Conservation (phyloP, 2,329 filamentous ascomycete genomes). For the Aspergillus sergii region DNA sequence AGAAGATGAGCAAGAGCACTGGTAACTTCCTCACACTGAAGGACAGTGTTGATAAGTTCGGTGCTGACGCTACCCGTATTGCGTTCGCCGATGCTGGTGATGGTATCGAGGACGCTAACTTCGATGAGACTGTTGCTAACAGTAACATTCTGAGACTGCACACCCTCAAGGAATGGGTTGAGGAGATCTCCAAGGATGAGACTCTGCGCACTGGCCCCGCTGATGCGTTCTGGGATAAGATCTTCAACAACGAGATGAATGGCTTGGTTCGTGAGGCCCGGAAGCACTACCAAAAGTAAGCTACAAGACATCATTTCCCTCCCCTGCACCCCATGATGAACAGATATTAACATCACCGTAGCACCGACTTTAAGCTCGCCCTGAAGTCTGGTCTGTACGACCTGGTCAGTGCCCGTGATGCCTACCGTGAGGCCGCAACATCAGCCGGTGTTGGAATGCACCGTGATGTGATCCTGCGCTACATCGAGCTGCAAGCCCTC, state of each 20-base stretch:
- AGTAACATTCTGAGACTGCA: constrained; percentile 85
- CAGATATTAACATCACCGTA: constrained; percentile 28
- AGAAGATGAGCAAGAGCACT: constrained; percentile 98
- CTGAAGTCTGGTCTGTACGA: constrained; percentile 87
- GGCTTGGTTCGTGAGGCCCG: constrained; percentile 75
- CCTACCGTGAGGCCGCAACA: constrained; percentile 81
- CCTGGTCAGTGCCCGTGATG: constrained; percentile 83
- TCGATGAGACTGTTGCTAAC: constrained; percentile 93
- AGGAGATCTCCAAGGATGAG: constrained; percentile 76
- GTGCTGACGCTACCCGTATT: constrained; percentile 88
- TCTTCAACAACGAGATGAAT: constrained; percentile 95
- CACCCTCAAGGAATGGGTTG: constrained; percentile 85
- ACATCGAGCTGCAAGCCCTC: constrained; percentile 83
- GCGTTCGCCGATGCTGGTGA: constrained; percentile 94
- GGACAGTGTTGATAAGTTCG: constrained; percentile 87
- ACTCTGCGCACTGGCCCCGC: constrained; percentile 75
- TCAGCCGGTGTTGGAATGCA: constrained; percentile 85
- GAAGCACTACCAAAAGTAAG: constrained; percentile 72
- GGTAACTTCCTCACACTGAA: constrained; percentile 94
- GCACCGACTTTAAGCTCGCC: constrained; percentile 81
- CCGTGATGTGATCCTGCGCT: constrained; percentile 73
- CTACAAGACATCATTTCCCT: constrained; percentile 7
- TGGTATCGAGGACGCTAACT: constrained; percentile 92
- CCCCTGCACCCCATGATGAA: neutral
- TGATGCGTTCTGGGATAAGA: constrained; percentile 78